Percentiles rank a stretch among this genome's conserved stretches.
Evolutionary conservation across 177 flowering plant genomes (phyloP).

Genomic region (Vitis hybrid): DNA sequence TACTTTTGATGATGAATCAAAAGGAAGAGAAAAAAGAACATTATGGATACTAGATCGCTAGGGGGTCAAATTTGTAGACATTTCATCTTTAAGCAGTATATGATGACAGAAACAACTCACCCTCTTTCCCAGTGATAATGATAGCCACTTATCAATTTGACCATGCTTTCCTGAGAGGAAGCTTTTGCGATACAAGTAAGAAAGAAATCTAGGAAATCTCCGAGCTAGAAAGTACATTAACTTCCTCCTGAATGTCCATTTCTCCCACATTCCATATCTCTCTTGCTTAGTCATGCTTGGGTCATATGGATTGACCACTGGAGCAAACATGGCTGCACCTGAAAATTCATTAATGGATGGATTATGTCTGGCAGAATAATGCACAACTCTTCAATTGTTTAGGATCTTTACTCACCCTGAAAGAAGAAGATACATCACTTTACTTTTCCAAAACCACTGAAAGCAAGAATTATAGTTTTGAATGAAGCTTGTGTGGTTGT

Average conservation of each 20-base stretch:
- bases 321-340: slow-evolving; percentile 92
- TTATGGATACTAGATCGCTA: not conserved
- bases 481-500: too few relatives aligned
- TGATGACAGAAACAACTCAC: slow-evolving; percentile 31
- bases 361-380: not conserved
- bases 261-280: slow-evolving; percentile 56
- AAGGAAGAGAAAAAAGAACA: not conserved
- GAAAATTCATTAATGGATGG: slow-evolving; percentile 14
- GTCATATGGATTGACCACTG: slow-evolving; percentile 81
- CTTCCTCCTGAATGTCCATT: slow-evolving; percentile 62
- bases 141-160: slow-evolving; percentile 59
- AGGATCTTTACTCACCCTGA: too few relatives aligned
- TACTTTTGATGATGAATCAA: not conserved
- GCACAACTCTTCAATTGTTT: too few relatives aligned
- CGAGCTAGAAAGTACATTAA: slow-evolving; percentile 65
- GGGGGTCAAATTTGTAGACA: not conserved
- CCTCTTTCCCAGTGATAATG: slow-evolving; percentile 58
- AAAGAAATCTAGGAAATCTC: slow-evolving; percentile 60
- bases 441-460: too few relatives aligned
- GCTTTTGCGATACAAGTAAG: slow-evolving; percentile 57
- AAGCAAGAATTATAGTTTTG: too few relatives aligned
- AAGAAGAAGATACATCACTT: too few relatives aligned
- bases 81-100: not conserved
- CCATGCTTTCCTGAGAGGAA: slow-evolving; percentile 80
- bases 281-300: slow-evolving; percentile 76